Base-by-base conservation (phyloP, 768 basidiomycete genomes). In the Tricholoma bakamatsutake region DNA sequence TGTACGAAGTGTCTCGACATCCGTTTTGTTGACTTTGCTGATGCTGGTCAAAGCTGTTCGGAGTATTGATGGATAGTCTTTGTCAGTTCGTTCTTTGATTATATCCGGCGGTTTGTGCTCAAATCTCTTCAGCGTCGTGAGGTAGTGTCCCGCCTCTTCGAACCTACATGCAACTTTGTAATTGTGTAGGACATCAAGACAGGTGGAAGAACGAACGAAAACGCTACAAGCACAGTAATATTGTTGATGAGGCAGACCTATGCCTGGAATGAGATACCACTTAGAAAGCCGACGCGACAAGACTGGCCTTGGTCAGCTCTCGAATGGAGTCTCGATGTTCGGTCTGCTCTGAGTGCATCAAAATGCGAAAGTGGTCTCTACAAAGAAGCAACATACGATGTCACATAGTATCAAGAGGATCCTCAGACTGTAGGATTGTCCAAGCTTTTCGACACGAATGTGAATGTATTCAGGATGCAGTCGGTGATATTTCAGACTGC, bases 391-490 rank as follows among this genome's bases (percentile, higher is more conserved):
- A 73, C 92, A 65, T 63, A 94, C 96, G 51, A 96, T 82, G 72
- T 99, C 97, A 66, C 91, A 98, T 61, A 94, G 76, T 46, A 98
- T 79, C 21, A 99, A 80, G 30, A 98, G 75, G 54, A 99, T 81
- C 47, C 97, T 76, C 13, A 98, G 78, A 57, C 80, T 88, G 69
- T 93, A 98, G 1, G 83, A 81, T 34, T 79, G 80, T 3, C 87
- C 90, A 17, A 99, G 82, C 61, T 85, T 87, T 63, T 93, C 88
- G 56, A 99, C 93, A 11, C 97, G 86, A 50, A 81, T 80, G 67
- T 93, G 91, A 55, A 99, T 87, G 67, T 99, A 99, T 69, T 98
- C 97, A 12, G 97, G 97, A 69, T 98, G 97, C 12, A 99, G 80
- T 50, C 95, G 88, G 64, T 98, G 95, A 62, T 98, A 98, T 64